Evolutionary conservation across 179 eudicot genomes (phyloP), one percentile per base, ranked within the genome.

Genomic region (Silene vulgaris): DNA sequence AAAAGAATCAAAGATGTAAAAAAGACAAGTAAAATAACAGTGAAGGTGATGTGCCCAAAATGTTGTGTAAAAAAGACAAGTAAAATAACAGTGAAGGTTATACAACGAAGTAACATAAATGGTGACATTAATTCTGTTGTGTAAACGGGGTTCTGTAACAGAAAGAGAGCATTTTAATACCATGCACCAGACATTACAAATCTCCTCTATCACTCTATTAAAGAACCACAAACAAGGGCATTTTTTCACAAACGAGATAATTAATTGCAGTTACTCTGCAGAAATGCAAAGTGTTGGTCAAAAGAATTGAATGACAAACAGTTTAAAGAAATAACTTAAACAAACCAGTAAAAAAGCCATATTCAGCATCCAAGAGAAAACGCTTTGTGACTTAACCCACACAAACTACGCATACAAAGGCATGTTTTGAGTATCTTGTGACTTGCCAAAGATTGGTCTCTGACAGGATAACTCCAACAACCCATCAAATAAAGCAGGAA

Each of bases 261-360:
- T 0, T 17, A 37, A 21, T 20, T 69, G 50, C 8, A 35, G 52
- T 32, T 4, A 45, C 56, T 8, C 29, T 48, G 40, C 35, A 70
- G 16, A 50, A 20, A 21, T 23, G 12, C 20, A 32, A 71, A 28
- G 60, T 71, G 12, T 71, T 3, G 3, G 3, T 2, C 52, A 45
- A 71, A 71, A 23, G 8, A 59, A 71, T 50, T 66, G 40, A 71
- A 21, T 12, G 7, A 26, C 60, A 71, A 48, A 40, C 35, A 26
- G 14, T 71, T 12, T 12, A 45, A 0, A 52, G 54, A 26, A 16
- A 13, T 14, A 4, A 1, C 35, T 48, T 3, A 0, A 12, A 21
- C 16, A 50, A 0, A 50, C 4, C 5, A 13, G 23, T 13, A 48
- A 48, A 11, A 45, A 45, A 45, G 14, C 13, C 52, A 45, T 45